Conservation (phyloP, 78 protist species). For the Tieghemostelium lacteum region DNA sequence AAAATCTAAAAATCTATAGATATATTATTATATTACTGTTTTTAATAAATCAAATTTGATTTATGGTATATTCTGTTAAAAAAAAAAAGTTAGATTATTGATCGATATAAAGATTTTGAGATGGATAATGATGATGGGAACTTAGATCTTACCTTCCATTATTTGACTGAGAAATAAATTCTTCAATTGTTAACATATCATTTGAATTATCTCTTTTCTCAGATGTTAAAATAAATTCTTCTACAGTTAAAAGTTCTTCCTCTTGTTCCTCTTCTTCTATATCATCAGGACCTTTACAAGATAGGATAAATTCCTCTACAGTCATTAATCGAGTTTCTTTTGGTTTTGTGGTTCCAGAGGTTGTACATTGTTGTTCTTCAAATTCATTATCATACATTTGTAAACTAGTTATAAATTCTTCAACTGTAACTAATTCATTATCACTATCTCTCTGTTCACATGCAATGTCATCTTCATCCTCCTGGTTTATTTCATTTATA, state of each 20-base stretch:
- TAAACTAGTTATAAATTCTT: conserved; percentile 46
- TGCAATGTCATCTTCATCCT: conserved; percentile 27
- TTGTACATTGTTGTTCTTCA: not conserved
- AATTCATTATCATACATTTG: not conserved
- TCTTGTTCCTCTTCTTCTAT: conserved; percentile 5
- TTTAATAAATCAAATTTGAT: conserved; percentile 8
- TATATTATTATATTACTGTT: too few species aligned
- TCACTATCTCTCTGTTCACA: conserved; percentile 11
- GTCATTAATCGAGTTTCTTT: conserved; percentile 66
- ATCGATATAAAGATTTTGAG: not conserved
- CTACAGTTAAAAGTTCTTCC: conserved; percentile 55
- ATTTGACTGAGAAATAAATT: conserved; percentile 61
- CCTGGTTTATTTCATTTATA: not conserved
- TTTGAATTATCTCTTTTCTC: conserved; percentile 65
- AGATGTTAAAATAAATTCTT: conserved; percentile 55
- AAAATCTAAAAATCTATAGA: too few species aligned
- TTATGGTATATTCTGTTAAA: conserved; percentile 2
- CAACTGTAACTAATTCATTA: conserved; percentile 41
- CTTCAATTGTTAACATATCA: conserved; percentile 53
- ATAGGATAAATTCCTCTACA: conserved; percentile 54
- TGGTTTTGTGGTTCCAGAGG: not conserved
- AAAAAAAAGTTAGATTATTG: not conserved
- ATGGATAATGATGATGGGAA: conserved; percentile 3
- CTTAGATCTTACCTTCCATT: conserved; percentile 10
- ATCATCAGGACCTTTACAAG: conserved; percentile 21